Conservation (phyloP, 2,329 filamentous ascomycete genomes). For the Fusarium caatingaense region DNA sequence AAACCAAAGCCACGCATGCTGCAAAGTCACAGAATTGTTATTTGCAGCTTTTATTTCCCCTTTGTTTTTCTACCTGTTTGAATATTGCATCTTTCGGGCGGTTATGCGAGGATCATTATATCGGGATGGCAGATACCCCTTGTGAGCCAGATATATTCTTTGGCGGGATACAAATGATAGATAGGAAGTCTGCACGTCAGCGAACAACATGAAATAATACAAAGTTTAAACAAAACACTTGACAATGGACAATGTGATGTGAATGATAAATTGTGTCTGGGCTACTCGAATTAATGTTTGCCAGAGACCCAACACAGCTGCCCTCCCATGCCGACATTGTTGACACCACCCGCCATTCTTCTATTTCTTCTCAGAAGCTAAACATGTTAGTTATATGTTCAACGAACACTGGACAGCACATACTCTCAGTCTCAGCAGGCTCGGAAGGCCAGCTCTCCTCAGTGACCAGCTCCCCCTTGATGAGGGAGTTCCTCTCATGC, state of each 20-base stretch:
- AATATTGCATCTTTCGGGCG: conserved; percentile 36
- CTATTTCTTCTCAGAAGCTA: not conserved
- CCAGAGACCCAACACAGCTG: not conserved
- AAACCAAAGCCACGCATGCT: conserved; percentile 27
- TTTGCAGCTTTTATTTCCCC: conserved; percentile 16
- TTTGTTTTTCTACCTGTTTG: conserved; percentile 26
- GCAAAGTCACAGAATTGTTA: conserved; percentile 22
- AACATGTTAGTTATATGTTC: no score
- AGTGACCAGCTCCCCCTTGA: not conserved
- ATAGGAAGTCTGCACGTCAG: conserved; percentile 19
- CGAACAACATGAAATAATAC: conserved; percentile 36
- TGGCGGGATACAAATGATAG: conserved; percentile 29
- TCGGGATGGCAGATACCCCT: conserved; percentile 40
- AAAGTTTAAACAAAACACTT: conserved; percentile 15
- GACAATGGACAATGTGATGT: not conserved
- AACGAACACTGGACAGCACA: not conserved
- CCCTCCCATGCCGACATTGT: no score
- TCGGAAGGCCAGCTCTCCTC: not conserved
- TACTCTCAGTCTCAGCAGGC: not conserved
- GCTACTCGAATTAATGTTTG: not conserved
- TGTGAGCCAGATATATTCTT: conserved; percentile 17
- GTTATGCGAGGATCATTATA: conserved; percentile 33
- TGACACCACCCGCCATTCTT: not conserved
- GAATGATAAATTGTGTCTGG: not conserved
- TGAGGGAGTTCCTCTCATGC: not conserved